These are phyloP conservation scores for Albophoma yamanashiensis DNA, from an alignment of 2,329 filamentous ascomycete species.

Conservation along the genomic window DNA sequence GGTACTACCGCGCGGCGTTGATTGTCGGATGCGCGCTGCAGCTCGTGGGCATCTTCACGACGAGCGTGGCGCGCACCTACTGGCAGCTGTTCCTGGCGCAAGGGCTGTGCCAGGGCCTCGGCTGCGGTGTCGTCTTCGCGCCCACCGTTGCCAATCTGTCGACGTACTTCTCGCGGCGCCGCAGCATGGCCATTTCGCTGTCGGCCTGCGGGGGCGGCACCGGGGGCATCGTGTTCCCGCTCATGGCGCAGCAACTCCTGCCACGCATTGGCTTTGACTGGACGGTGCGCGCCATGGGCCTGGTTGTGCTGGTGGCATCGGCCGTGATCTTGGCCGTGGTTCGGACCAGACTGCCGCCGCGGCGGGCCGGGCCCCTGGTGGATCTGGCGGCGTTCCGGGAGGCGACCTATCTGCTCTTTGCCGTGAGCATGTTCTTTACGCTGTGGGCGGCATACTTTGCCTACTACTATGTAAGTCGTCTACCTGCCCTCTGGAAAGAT, in stretches of 20 bases:
- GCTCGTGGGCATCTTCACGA: constrained; percentile 32
- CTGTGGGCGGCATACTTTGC: constrained; percentile 41
- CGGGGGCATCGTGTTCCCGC: constrained; percentile 54
- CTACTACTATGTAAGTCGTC: constrained; percentile 31
- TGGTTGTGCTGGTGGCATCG: constrained; percentile 41
- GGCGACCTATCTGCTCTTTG: constrained; percentile 27
- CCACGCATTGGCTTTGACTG: constrained; percentile 52
- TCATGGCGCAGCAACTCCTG: constrained; percentile 43
- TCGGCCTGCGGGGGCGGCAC: constrained; percentile 48
- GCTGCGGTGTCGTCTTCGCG: constrained; percentile 42
- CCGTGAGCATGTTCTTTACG: constrained; percentile 22
- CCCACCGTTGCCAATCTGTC: constrained; percentile 42
- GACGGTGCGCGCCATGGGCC: constrained; percentile 51
- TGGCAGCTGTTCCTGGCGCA: constrained; percentile 41
- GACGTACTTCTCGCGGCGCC: constrained; percentile 51
- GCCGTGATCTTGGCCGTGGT: constrained; percentile 28
- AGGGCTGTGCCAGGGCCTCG: constrained; percentile 45
- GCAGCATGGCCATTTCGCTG: constrained; percentile 48
- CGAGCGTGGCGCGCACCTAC: constrained; percentile 29
- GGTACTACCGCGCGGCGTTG: constrained; percentile 24
- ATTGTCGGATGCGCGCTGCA: constrained; percentile 29
- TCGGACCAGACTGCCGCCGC: constrained; percentile 35
- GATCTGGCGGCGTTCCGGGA: constrained; percentile 41
- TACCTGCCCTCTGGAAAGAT: too few relatives aligned
- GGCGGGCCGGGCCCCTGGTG: constrained; percentile 37